phyloP scores from a whole-genome alignment of 2,329 filamentous ascomycete genomes.

The Pezicula radicicola region DNA sequence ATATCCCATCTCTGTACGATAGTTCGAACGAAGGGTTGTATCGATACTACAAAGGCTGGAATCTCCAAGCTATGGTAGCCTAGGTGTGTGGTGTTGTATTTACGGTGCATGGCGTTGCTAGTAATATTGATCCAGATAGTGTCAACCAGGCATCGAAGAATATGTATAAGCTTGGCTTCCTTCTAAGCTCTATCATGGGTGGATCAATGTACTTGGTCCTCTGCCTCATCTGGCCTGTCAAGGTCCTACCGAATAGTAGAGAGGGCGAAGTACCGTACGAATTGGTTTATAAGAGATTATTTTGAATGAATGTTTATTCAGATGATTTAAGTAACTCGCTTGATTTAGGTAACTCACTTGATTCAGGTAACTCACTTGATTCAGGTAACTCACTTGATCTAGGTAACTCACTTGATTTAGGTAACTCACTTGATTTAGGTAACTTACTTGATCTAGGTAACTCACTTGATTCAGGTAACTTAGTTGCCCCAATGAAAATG shows the following conservation, averaged over 20 bases:
- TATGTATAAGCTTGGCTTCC: conserved; percentile 33
- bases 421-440: too few species aligned
- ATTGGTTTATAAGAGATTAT: too few species aligned
- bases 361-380: too few species aligned
- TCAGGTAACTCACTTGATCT: too few species aligned
- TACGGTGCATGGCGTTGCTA: conserved; percentile 30
- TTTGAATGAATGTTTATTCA: too few species aligned
- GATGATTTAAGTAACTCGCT: too few species aligned
- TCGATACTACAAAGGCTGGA: conserved; percentile 1
- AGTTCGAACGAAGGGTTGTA: neutral
- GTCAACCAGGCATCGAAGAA: conserved; percentile 28
- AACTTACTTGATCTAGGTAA: too few species aligned
- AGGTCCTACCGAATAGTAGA: conserved; percentile 6
- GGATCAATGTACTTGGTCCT: conserved; percentile 25
- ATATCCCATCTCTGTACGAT: neutral
- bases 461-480: too few species aligned
- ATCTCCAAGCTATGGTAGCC: neutral
- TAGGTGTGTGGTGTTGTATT: neutral
- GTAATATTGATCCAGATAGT: conserved; percentile 28
- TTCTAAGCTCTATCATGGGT: conserved; percentile 29
- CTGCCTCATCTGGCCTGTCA: conserved; percentile 18
- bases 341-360: too few species aligned
- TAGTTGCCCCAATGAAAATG: too few species aligned
- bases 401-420: too few species aligned
- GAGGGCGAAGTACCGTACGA: neutral